Conservation (phyloP, 164 flowering plant species). For the Aristolochia fimbriata region DNA sequence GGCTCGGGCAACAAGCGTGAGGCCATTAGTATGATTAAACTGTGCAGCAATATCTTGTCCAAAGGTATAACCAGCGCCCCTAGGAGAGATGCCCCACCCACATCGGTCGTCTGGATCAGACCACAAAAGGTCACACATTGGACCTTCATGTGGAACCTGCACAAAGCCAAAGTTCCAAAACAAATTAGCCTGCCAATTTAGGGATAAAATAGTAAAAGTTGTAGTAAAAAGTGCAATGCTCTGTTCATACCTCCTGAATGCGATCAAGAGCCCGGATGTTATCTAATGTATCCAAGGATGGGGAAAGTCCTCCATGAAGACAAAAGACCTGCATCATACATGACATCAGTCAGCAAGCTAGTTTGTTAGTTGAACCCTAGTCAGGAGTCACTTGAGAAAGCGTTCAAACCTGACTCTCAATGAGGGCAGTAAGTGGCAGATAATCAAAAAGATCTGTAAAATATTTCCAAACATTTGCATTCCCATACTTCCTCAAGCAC, state of each 20-base stretch:
- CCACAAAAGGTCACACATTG: constrained; percentile 49
- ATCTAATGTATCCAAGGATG: constrained; percentile 39
- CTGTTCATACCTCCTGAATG: constrained; percentile 31
- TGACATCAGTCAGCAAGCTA: neutral
- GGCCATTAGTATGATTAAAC: constrained; percentile 41
- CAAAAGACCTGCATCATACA: constrained; percentile 23
- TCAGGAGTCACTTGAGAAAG: neutral
- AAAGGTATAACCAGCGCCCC: constrained; percentile 46
- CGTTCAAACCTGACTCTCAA: constrained; percentile 29
- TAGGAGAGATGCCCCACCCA: constrained; percentile 46
- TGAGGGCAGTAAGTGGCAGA: constrained; percentile 42
- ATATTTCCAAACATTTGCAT: constrained; percentile 47
- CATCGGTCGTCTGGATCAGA: constrained; percentile 43
- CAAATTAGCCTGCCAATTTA: neutral
- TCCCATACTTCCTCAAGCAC: constrained; percentile 45
- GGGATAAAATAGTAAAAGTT: no score
- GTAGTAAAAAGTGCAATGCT: no score
- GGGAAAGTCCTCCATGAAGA: constrained; percentile 45
- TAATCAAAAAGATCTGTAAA: constrained; percentile 46
- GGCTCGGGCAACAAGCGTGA: constrained; percentile 36
- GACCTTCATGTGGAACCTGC: constrained; percentile 48
- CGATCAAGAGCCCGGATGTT: constrained; percentile 37
- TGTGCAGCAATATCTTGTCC: constrained; percentile 45
- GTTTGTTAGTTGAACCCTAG: neutral
- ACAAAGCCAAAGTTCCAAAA: neutral